Conservation (phyloP, 1,284 basidiomycete genomes). For the Malassezia nana region DNA sequence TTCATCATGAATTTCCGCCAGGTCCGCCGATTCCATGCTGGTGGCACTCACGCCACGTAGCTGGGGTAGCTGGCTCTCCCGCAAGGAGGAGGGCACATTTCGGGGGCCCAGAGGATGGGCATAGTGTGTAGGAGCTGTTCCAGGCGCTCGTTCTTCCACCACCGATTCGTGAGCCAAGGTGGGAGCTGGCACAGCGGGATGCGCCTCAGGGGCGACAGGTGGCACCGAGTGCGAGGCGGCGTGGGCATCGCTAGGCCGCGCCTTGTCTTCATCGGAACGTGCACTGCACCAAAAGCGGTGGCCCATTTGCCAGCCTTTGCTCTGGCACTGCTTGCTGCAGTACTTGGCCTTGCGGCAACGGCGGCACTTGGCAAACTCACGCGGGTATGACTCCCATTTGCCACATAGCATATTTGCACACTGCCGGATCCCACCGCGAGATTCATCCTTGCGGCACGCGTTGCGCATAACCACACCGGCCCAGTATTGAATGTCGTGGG, state of each 20-base stretch:
- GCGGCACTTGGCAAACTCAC: conserved; percentile 94
- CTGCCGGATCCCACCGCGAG: conserved; percentile 79
- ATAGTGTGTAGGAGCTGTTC: conserved; percentile 2
- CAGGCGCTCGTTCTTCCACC: neutral
- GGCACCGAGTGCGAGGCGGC: neutral
- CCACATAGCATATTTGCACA: conserved; percentile 89
- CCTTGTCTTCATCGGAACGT: conserved; percentile 34
- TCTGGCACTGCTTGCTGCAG: conserved; percentile 95
- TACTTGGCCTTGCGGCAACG: conserved; percentile 96
- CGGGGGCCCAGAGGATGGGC: conserved; percentile 20
- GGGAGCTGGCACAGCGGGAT: neutral
- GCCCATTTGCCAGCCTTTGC: conserved; percentile 90
- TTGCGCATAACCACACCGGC: conserved; percentile 99
- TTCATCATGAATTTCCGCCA: conserved; percentile 33
- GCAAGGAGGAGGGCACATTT: conserved; percentile 23
- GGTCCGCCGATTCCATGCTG: conserved; percentile 30
- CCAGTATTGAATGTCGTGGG: conserved; percentile 94
- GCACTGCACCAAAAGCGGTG: conserved; percentile 61
- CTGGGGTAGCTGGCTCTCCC: conserved; percentile 21
- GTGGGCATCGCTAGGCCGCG: neutral
- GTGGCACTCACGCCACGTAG: conserved; percentile 31
- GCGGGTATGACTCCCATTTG: conserved; percentile 80
- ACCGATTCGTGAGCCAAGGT: neutral
- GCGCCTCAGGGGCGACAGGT: neutral
- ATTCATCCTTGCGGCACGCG: conserved; percentile 91